Conservation (phyloP, 345 rosid species). For the Cardamine resedifolia region DNA sequence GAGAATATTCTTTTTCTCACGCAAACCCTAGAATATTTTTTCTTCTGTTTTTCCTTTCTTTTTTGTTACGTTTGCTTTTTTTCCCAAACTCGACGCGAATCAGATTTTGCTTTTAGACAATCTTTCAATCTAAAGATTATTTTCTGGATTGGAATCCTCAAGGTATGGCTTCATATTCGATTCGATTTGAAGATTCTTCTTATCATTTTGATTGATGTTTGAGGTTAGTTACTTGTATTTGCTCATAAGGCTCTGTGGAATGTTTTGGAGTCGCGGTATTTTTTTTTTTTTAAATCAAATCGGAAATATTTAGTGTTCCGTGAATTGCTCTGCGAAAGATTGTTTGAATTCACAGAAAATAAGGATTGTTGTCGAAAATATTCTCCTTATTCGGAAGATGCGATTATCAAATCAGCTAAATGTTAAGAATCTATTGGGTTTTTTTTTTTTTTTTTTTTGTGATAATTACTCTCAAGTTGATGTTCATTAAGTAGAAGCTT, state of each 20-base stretch:
- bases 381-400: not conserved
- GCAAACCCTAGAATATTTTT: not conserved
- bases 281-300: not conserved
- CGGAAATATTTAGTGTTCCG: not conserved
- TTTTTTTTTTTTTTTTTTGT: not conserved
- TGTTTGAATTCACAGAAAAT: not conserved
- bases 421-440: not conserved
- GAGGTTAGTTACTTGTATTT: not conserved
- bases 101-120: not conserved
- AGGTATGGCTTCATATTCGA: slow-evolving; percentile 5
- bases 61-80: slow-evolving; percentile 2
- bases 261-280: not conserved
- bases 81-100: not conserved
- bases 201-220: not conserved
- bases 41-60: not conserved
- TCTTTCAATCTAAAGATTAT: not conserved
- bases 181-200: not conserved
- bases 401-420: not conserved
- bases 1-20: slow-evolving; percentile 27
- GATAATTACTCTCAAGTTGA: not conserved
- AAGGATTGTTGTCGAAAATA: not conserved
- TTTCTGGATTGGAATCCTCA: not conserved
- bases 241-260: not conserved
- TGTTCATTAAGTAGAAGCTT: not conserved
- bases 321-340: not conserved